Conservation (phyloP, 2,329 filamentous ascomycete species). For the Geosmithia flava region DNA sequence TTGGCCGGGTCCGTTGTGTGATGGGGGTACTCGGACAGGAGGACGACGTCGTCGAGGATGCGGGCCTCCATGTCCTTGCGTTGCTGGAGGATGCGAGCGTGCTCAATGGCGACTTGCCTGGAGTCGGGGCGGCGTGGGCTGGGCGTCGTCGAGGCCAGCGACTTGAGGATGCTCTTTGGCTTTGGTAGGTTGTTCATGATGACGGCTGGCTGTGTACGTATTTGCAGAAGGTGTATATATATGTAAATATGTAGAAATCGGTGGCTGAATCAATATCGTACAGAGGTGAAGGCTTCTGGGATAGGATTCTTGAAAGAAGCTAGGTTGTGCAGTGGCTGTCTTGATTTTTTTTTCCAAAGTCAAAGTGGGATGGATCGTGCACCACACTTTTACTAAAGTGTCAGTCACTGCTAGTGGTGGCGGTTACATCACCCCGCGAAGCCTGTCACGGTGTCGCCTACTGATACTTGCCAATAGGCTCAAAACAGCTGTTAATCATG, state of each 20-base stretch:
- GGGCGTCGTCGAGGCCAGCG: slow-evolving; percentile 9
- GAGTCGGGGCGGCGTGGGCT: slow-evolving; percentile 11
- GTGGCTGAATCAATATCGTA: neutral
- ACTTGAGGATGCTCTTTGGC: slow-evolving; percentile 51
- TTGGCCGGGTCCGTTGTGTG: slow-evolving; percentile 3
- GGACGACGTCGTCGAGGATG: slow-evolving; percentile 61
- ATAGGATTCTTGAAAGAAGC: neutral
- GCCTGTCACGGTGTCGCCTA: too few relatives aligned
- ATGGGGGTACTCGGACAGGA: slow-evolving; percentile 49
- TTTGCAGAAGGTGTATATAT: neutral
- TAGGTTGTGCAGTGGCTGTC: neutral
- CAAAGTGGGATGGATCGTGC: too few relatives aligned
- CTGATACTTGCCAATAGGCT: too few relatives aligned
- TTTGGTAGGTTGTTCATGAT: slow-evolving; percentile 18
- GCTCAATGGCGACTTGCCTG: slow-evolving; percentile 60
- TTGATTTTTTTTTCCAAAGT: too few relatives aligned
- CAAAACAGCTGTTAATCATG: too few relatives aligned
- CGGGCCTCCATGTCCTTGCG: slow-evolving; percentile 66
- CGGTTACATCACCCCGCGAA: too few relatives aligned
- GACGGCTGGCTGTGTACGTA: neutral
- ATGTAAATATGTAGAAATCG: too few relatives aligned
- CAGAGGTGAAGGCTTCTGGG: neutral
- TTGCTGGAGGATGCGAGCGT: slow-evolving; percentile 71
- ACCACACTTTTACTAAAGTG: too few relatives aligned
- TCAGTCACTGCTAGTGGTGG: too few relatives aligned